Conservation (phyloP, 345 rosid species). For the Cochlearia excelsa region DNA sequence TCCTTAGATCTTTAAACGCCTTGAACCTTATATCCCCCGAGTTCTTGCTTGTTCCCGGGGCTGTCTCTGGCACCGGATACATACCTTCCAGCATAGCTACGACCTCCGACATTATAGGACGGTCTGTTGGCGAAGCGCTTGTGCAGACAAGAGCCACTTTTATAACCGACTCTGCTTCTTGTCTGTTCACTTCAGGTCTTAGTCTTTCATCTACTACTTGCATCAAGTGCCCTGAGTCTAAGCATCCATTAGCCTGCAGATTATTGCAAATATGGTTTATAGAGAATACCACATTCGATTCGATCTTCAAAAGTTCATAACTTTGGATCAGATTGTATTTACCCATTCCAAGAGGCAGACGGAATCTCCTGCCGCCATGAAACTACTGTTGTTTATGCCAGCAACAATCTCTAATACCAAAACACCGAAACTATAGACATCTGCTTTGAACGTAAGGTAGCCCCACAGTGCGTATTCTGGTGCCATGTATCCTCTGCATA, state of each 20-base stretch:
- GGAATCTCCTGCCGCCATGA: slow-evolving; percentile 37
- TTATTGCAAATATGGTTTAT: neutral
- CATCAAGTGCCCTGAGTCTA: slow-evolving; percentile 38
- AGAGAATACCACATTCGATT: neutral
- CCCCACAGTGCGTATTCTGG: slow-evolving; percentile 73
- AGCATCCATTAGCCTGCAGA: slow-evolving; percentile 45
- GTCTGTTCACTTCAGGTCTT: slow-evolving; percentile 38
- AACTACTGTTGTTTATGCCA: slow-evolving; percentile 49
- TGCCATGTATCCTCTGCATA: slow-evolving; percentile 56
- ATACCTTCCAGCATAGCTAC: slow-evolving; percentile 54
- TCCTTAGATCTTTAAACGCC: slow-evolving; percentile 47
- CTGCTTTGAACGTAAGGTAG: slow-evolving; percentile 54
- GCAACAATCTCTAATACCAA: slow-evolving; percentile 54
- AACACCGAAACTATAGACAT: slow-evolving; percentile 62
- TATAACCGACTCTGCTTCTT: slow-evolving; percentile 43
- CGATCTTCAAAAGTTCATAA: neutral
- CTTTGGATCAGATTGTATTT: slow-evolving; percentile 5
- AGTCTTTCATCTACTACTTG: slow-evolving; percentile 48
- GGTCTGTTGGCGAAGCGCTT: slow-evolving; percentile 42
- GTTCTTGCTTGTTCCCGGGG: slow-evolving; percentile 33
- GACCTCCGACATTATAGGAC: slow-evolving; percentile 63
- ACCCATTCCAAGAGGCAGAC: slow-evolving; percentile 65
- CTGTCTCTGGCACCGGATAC: slow-evolving; percentile 38
- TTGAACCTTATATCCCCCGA: slow-evolving; percentile 46
- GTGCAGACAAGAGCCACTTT: slow-evolving; percentile 53